Percentiles rank a stretch among this genome's conserved stretches.
Evolutionary conservation across 2,329 filamentous ascomycete genomes (phyloP).

Genomic region (Penicillium sp.): DNA sequence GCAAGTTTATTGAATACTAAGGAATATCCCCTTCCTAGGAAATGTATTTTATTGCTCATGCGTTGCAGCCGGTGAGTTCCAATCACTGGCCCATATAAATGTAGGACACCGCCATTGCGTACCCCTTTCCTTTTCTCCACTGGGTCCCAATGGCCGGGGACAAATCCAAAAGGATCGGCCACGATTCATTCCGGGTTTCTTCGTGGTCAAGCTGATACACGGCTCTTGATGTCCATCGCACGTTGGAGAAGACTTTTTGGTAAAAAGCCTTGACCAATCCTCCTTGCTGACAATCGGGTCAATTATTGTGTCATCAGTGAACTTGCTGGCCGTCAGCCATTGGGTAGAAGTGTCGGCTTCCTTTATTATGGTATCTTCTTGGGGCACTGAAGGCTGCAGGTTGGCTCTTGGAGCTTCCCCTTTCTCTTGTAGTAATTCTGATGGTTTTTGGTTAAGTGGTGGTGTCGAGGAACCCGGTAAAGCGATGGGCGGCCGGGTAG

Average conservation of each 20-base stretch:
- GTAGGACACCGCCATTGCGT: conserved; percentile 86
- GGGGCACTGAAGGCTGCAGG: neutral
- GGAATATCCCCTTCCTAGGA: neutral
- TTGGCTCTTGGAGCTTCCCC: neutral
- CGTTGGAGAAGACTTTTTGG: conserved; percentile 68
- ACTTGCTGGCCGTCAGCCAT: conserved; percentile 16
- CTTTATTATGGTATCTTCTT: neutral
- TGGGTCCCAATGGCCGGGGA: conserved; percentile 75
- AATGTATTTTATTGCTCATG: neutral
- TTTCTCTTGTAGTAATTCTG: neutral
- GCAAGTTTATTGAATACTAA: neutral
- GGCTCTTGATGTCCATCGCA: conserved; percentile 84
- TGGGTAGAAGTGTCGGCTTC: neutral
- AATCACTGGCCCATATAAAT: conserved; percentile 70
- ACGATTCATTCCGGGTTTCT: conserved; percentile 82
- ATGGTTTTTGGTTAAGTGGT: neutral
- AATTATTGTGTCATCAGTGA: conserved; percentile 48
- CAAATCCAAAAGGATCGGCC: conserved; percentile 68
- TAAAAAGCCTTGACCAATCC: conserved; percentile 81
- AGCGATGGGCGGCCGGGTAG: neutral
- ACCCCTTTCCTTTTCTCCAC: conserved; percentile 76
- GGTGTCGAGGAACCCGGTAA: neutral
- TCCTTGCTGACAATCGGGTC: conserved; percentile 73
- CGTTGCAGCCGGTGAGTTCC: conserved; percentile 44
- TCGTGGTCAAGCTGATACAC: conserved; percentile 78